Percentiles rank a stretch among this genome's conserved stretches.
Evolutionary conservation across 768 basidiomycete species (phyloP).

Genomic region (Hericium coralloides): DNA sequence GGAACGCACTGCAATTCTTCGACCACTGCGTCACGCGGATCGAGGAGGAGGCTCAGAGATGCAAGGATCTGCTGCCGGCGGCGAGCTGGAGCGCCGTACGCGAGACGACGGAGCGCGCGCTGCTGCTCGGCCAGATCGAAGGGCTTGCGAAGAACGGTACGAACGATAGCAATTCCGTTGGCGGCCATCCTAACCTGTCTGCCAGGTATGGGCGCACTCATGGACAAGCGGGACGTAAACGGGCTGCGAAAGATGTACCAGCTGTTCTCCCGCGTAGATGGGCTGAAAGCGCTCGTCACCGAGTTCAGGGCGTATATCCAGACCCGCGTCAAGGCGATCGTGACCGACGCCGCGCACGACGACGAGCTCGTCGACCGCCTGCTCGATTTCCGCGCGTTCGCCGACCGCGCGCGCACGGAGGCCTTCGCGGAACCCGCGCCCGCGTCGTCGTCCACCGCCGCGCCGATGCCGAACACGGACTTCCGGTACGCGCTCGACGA

Average conservation of each 20-base stretch:
- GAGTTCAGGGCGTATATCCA: conserved; percentile 57
- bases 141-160: conserved; percentile 37
- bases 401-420: conserved; percentile 37
- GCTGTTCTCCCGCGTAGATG: conserved; percentile 51
- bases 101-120: conserved; percentile 43
- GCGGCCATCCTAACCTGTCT: neutral
- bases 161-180: neutral
- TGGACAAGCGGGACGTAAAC: conserved; percentile 36
- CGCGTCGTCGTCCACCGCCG: conserved; percentile 8
- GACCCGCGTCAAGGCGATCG: conserved; percentile 49
- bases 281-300: conserved; percentile 40
- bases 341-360: conserved; percentile 52
- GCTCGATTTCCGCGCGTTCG: conserved; percentile 54
- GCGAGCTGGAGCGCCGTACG: conserved; percentile 41
- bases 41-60: conserved; percentile 49
- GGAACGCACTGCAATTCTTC: conserved; percentile 47
- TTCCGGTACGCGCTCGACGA: conserved; percentile 63
- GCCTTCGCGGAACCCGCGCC: conserved; percentile 40
- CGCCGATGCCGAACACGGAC: conserved; percentile 27
- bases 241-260: conserved; percentile 46
- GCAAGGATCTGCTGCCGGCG: conserved; percentile 39
- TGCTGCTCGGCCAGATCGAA: conserved; percentile 34
- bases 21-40: conserved; percentile 35
- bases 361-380: conserved; percentile 74
- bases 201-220: conserved; percentile 44